Base-by-base conservation (phyloP, 2,329 filamentous ascomycete genomes). In the Myotisia sp. region DNA sequence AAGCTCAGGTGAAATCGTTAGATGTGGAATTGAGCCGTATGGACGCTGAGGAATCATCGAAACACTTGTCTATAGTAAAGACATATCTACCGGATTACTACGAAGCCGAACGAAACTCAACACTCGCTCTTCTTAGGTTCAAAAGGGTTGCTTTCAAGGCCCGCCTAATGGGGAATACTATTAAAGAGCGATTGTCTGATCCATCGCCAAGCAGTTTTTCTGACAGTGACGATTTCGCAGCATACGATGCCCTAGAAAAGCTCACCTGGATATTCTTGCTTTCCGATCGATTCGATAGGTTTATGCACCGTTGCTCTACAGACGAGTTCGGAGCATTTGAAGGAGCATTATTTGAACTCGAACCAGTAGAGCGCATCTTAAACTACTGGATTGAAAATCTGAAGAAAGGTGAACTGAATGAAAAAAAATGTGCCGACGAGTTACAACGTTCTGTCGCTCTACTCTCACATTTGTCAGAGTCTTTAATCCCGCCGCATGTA, bases 1-100 rank as follows among this genome's bases (percentile, higher is more conserved):
- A 93, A 63, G 80, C 87, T 2, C 87, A 93, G 54, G 77, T 83
- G 49, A 95, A 93, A 63, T 85, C 85, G 0, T 92, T 98, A 42
- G 86, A 94, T 45, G 67, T 94, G 19, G 86, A 95, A 54, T 64
- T 95, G 37, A 74, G 79, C 34, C 78, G 80, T 37, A 71, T 95
- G 51, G 84, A 92, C 47, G 85, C 86, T 0, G 79, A 92, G 47
- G 84, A 95, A 60, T 82, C 85, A 2, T 70, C 76, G 24, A 81
- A 94, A 52, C 86, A 95, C 49, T 68, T 98, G 18, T 73, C 77
- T 12, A 93, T 98, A 46, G 71, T 94, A 44, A 82, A 85, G 56
- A 62, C 90, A 7, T 95, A 93, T 65, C 63, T 94, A 28, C 85
- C 86, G 0, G 85, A 92, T 41, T 78, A 72, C 13, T 93, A 83